Percentiles rank a stretch among this genome's conserved stretches.
These are phyloP conservation scores for Euryodendron excelsum DNA, from an alignment of 148 eudicot genomes.

Conservation along the genomic window DNA sequence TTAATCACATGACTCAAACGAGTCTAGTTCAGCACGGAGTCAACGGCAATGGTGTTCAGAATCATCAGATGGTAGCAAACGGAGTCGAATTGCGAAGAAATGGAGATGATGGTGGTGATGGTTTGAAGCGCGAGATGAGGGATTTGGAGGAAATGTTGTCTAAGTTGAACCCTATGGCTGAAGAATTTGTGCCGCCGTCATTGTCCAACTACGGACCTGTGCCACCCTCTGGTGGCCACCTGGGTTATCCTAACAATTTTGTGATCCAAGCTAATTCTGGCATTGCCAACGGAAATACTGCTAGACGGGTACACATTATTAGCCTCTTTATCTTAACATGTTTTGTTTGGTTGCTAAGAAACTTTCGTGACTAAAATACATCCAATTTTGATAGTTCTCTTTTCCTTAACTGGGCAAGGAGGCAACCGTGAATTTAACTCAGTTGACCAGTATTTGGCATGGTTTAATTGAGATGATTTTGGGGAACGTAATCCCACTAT, in stretches of 20 bases:
- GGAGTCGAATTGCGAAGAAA: slow-evolving; percentile 8
- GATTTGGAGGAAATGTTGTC: slow-evolving; percentile 74
- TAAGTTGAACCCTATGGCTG: slow-evolving; percentile 78
- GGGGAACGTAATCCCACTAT: not conserved
- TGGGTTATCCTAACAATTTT: slow-evolving; percentile 42
- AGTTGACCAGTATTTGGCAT: not conserved
- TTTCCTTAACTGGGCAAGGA: too few species aligned
- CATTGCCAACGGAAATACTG: slow-evolving; percentile 35
- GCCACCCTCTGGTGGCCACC: slow-evolving; percentile 16
- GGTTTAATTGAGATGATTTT: not conserved
- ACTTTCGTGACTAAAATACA: not conserved
- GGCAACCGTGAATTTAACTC: not conserved
- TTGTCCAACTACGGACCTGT: slow-evolving; percentile 21
- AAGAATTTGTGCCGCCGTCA: slow-evolving; percentile 73
- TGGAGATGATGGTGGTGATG: slow-evolving; percentile 31
- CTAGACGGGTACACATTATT: slow-evolving; percentile 48
- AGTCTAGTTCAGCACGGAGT: slow-evolving; percentile 10
- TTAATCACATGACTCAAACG: slow-evolving; percentile 13
- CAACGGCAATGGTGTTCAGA: slow-evolving; percentile 20
- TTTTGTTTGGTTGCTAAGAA: not conserved
- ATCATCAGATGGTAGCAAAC: slow-evolving; percentile 15
- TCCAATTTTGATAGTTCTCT: not conserved
- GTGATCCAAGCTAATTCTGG: slow-evolving; percentile 36
- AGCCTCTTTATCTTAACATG: not conserved
- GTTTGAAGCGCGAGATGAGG: slow-evolving; percentile 63